These are phyloP conservation scores for Cercophora samala DNA, from an alignment of 495 filamentous ascomycete species.

Conservation along the genomic window DNA sequence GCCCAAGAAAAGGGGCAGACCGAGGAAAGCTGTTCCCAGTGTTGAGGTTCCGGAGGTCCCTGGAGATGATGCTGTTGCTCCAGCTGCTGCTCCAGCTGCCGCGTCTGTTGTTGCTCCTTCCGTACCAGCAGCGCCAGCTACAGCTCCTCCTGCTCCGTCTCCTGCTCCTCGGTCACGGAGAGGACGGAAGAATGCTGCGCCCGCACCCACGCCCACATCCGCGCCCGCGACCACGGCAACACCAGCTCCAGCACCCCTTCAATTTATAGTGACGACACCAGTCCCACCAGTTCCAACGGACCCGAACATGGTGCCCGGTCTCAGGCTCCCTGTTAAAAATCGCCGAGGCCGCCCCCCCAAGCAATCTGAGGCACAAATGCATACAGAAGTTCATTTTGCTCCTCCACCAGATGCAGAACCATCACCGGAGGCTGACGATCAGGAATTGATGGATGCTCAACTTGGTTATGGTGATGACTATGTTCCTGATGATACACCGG, in stretches of 20 bases:
- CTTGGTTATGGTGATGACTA: slow-evolving; percentile 6
- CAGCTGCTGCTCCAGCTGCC: not conserved
- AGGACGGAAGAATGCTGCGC: not conserved
- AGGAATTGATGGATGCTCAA: slow-evolving; percentile 18
- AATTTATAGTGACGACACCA: too few relatives aligned
- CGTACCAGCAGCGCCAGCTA: not conserved
- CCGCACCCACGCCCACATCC: too few relatives aligned
- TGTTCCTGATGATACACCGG: not conserved
- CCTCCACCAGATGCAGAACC: slow-evolving; percentile 9
- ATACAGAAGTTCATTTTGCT: slow-evolving; percentile 20
- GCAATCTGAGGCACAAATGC: slow-evolving; percentile 4
- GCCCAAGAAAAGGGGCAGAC: not conserved
- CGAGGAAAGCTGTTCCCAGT: not conserved
- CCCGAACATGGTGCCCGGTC: not conserved
- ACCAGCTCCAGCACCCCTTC: too few relatives aligned
- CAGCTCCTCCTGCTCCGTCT: not conserved
- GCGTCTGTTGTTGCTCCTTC: not conserved
- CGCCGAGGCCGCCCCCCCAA: slow-evolving; percentile 14
- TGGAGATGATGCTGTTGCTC: too few relatives aligned
- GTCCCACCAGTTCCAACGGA: not conserved
- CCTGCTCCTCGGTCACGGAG: not conserved
- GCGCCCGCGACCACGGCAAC: too few relatives aligned
- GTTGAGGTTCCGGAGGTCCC: not conserved
- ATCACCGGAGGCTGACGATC: slow-evolving; percentile 6
- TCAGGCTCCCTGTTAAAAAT: slow-evolving; percentile 1